Evolutionary conservation across 257 asterid species (phyloP), one percentile per base, ranked within the genome.

Genomic region (Knoxia roxburghii): DNA sequence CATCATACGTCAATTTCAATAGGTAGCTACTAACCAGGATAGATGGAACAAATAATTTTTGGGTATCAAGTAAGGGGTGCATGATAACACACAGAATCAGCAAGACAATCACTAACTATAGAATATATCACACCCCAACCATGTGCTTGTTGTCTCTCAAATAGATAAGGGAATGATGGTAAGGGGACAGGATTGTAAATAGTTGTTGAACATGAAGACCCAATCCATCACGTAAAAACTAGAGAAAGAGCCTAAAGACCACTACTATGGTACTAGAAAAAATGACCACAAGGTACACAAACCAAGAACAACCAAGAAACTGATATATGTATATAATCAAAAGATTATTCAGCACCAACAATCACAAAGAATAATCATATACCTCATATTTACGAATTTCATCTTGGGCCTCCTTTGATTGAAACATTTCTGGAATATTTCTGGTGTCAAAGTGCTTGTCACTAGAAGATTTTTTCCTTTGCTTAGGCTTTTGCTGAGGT

Each of bases 301-400:
- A 4, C 41, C 39, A 33, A 23, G 14, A 26, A 35, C 4, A 37
- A 39, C 62, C 6, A 53, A 64, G 30, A 30, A 71, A 64, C 50
- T 53, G 49, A n/a, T 30, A 66, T 9, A 50, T 14, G 43, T 10
- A 50, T 45, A 18, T 8, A 26, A 63, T 3, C 7, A 43, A 24
- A 30, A 13, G 2, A 29, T 10, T 59, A 15, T 52, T 27, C 30
- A 0, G 26, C 29, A 9, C 5, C 21, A 21, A 58, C 11, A 49
- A 58, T 13, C 40, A 60, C 57, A 69, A 49, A 70, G 43, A 72
- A 7, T 6, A 55, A 15, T 51, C 30, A 45, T n/a, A 32, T 76
- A 90, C 97, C 95, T 90, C 92, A 45, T 64, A 85, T 61, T 78
- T 79, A 61, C 72, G 73, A 54, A 93, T 77, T 76, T 94, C 96